These are phyloP conservation scores for Lagenidium giganteum DNA, from an alignment of 352 stramenopile species.

Conservation along the genomic window DNA sequence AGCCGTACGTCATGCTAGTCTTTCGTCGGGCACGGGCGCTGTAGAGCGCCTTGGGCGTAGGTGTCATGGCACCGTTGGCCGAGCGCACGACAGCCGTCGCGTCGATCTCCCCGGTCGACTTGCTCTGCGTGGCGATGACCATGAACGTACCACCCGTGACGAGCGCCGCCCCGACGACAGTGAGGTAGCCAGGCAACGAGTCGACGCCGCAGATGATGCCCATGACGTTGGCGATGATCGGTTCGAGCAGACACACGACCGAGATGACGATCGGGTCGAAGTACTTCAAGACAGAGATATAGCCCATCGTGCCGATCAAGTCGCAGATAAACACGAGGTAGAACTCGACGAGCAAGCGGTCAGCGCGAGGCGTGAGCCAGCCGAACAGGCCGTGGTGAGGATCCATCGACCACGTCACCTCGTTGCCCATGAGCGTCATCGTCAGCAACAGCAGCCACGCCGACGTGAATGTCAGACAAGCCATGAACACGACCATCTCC, in stretches of 20 bases:
- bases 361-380: slow-evolving; percentile 53
- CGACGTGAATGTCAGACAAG: slow-evolving; percentile 46
- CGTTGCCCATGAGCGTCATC: slow-evolving; percentile 49
- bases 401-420: slow-evolving; percentile 55
- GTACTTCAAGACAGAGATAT: slow-evolving; percentile 91
- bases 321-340: slow-evolving; percentile 88
- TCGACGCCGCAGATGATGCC: slow-evolving; percentile 73
- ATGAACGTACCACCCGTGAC: slow-evolving; percentile 77
- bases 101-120: slow-evolving; percentile 79
- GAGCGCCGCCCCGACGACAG: slow-evolving; percentile 64
- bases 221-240: slow-evolving; percentile 76
- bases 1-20: slow-evolving; percentile 48
- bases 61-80: slow-evolving; percentile 32
- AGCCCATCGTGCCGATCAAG: slow-evolving; percentile 84
- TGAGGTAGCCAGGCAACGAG: slow-evolving; percentile 56
- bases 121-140: slow-evolving; percentile 69
- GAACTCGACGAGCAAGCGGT: slow-evolving; percentile 63
- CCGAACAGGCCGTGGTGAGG: slow-evolving; percentile 75
- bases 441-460: slow-evolving; percentile 50
- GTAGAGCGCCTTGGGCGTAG: slow-evolving; percentile 63
- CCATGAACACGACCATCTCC: slow-evolving; percentile 69
- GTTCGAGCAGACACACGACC: slow-evolving; percentile 85
- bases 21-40: slow-evolving; percentile 46
- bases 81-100: slow-evolving; percentile 64
- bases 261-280: slow-evolving; percentile 89